A percentile compares a stretch with the other conserved stretches of the same genome.
These are phyloP conservation scores for Calonectria pseudoturangicola DNA, from an alignment of 2,329 filamentous ascomycete genomes.

Conservation along the genomic window DNA sequence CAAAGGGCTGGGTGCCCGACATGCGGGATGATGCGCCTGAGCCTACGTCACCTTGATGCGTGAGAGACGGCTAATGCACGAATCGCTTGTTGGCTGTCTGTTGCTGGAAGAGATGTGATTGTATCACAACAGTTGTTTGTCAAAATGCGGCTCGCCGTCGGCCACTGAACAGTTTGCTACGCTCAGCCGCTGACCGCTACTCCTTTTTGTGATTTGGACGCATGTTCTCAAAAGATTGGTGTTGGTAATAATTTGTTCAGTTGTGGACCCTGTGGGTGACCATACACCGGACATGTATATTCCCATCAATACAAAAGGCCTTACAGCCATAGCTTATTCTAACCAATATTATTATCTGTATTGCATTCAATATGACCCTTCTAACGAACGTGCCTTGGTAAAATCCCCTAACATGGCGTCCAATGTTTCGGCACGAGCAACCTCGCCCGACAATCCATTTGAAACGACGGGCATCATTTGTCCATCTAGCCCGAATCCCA, in stretches of 20 bases:
- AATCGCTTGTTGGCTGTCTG: not conserved
- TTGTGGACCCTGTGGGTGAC: not conserved
- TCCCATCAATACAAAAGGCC: constrained; percentile 5
- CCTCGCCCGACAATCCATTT: not conserved
- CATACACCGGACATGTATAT: too few species aligned
- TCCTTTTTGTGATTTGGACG: not conserved
- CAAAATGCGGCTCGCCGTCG: not conserved
- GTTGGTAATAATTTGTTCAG: not conserved
- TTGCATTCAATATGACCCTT: not conserved
- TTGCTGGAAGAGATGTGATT: not conserved
- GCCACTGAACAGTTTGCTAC: not conserved
- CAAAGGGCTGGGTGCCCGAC: constrained; percentile 94
- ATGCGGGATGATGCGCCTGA: constrained; percentile 65
- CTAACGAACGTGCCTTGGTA: too few species aligned
- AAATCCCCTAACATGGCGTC: not conserved
- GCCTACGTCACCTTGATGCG: constrained; percentile 53
- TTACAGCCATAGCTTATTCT: too few species aligned
- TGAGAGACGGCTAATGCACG: not conserved
- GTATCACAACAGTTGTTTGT: not conserved
- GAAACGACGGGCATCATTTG: not conserved
- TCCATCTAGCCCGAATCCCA: constrained; percentile 7
- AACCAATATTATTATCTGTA: not conserved
- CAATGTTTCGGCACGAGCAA: not conserved
- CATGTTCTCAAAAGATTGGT: not conserved
- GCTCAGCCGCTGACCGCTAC: not conserved